Conservation (phyloP, 163 green algal species). For the Smithsoniella earleae region DNA sequence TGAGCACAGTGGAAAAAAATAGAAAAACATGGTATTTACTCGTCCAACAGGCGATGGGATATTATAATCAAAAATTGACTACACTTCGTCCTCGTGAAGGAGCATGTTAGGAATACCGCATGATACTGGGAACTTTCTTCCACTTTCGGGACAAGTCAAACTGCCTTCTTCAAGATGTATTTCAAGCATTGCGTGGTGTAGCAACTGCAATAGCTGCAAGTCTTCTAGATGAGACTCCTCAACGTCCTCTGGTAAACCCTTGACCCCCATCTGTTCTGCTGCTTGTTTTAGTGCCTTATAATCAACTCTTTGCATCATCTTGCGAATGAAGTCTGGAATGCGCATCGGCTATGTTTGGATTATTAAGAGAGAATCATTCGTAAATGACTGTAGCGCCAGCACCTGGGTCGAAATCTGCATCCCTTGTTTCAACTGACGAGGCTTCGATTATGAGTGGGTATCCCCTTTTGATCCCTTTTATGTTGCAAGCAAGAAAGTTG, state of each 20-base stretch:
- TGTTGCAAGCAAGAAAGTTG: conserved; percentile 94
- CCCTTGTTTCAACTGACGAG: conserved; percentile 53
- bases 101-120: conserved; percentile 95
- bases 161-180: conserved; percentile 75
- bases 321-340: conserved; percentile 71
- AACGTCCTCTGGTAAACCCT: conserved; percentile 51
- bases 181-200: conserved; percentile 93
- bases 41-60: too few species aligned
- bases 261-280: conserved; percentile 53
- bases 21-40: too few species aligned
- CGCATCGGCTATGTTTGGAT: too few species aligned
- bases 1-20: too few species aligned
- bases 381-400: background rate
- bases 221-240: conserved; percentile 52
- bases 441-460: conserved; percentile 88
- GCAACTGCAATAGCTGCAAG: conserved; percentile 65
- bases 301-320: conserved; percentile 82
- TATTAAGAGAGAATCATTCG: too few species aligned
- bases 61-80: too few species aligned
- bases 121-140: conserved; percentile 70
- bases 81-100: conserved; percentile 87
- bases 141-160: conserved; percentile 86
- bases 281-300: conserved; percentile 72
- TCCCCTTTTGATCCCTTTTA: conserved; percentile 85
- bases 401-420: conserved; percentile 81